phyloP scores from a whole-genome alignment of 345 rosid species.

The Jatropha curcas region DNA sequence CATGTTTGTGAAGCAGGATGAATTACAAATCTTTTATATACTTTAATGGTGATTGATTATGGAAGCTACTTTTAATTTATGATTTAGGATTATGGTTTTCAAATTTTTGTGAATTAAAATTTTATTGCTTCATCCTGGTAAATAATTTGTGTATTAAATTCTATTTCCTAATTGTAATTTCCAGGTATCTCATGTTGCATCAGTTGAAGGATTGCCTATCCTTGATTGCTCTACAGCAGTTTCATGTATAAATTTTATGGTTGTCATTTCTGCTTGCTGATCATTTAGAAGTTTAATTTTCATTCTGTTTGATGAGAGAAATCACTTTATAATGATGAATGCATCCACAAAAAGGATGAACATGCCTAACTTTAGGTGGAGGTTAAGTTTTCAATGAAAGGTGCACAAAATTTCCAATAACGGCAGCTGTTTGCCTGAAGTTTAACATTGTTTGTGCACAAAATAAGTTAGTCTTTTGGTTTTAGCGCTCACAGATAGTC shows the following conservation, averaged over 20 bases:
- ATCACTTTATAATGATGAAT: not conserved
- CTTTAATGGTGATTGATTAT: not conserved
- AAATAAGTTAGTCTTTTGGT: too few species aligned
- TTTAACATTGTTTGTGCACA: too few species aligned
- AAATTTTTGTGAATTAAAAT: not conserved
- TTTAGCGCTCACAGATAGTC: not conserved
- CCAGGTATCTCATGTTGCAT: conserved; percentile 83
- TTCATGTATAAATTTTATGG: conserved; percentile 50
- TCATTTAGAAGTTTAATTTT: not conserved
- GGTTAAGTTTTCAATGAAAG: not conserved
- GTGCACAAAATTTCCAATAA: not conserved
- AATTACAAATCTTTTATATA: too few species aligned
- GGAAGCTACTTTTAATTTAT: too few species aligned
- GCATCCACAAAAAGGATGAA: not conserved
- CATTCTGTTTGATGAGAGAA: not conserved
- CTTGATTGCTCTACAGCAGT: conserved; percentile 63
- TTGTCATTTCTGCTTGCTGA: conserved; percentile 16
- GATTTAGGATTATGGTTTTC: not conserved
- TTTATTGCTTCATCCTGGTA: not conserved
- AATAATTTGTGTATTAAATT: not conserved
- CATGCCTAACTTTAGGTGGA: not conserved
- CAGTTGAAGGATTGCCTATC: conserved; percentile 63
- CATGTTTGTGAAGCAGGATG: too few species aligned
- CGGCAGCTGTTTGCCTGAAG: not conserved
- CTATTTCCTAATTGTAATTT: conserved; percentile 22